Evolutionary conservation across 352 stramenopile species (phyloP).

Genomic region (Phytophthora lateralis): DNA sequence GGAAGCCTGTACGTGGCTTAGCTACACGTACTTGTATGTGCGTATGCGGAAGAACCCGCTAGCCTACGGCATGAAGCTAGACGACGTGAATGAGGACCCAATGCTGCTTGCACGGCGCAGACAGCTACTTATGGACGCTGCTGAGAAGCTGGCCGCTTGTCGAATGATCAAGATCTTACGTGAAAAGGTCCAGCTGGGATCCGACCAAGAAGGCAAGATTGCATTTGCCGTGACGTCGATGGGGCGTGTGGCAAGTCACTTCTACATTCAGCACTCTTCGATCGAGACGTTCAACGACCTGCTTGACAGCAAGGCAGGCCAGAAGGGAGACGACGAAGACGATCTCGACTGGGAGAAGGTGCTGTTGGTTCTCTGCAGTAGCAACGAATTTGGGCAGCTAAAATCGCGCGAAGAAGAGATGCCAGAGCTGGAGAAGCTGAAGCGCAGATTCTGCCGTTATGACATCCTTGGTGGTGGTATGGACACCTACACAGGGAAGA

Average conservation of each 20-base stretch:
- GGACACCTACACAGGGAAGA: constrained; percentile 94
- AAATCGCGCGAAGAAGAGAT: constrained; percentile 96
- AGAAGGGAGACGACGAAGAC: constrained; percentile 44
- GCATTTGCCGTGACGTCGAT: constrained; percentile 95
- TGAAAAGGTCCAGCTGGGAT: constrained; percentile 50
- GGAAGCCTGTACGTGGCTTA: constrained; percentile 97
- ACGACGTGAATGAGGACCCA: constrained; percentile 93
- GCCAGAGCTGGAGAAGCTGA: constrained; percentile 93
- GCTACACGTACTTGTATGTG: constrained; percentile 99
- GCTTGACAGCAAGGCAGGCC: constrained; percentile 68
- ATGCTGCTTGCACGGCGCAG: constrained; percentile 73
- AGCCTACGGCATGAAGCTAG: constrained; percentile 96
- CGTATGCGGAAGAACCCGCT: constrained; percentile 98
- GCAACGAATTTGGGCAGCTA: constrained; percentile 96
- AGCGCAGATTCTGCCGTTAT: constrained; percentile 87
- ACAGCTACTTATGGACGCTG: constrained; percentile 74
- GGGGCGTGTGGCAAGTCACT: constrained; percentile 98
- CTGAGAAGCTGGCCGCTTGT: constrained; percentile 74
- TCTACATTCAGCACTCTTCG: constrained; percentile 99
- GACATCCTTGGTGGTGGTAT: constrained; percentile 91
- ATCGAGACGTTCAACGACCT: constrained; percentile 98
- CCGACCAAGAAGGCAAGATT: constrained; percentile 48
- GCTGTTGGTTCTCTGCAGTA: constrained; percentile 75
- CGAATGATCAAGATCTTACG: constrained; percentile 87
- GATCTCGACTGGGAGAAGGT: constrained; percentile 74